These are phyloP conservation scores for Peronosclerospora sorghi DNA, from an alignment of 352 stramenopile genomes.

Conservation along the genomic window DNA sequence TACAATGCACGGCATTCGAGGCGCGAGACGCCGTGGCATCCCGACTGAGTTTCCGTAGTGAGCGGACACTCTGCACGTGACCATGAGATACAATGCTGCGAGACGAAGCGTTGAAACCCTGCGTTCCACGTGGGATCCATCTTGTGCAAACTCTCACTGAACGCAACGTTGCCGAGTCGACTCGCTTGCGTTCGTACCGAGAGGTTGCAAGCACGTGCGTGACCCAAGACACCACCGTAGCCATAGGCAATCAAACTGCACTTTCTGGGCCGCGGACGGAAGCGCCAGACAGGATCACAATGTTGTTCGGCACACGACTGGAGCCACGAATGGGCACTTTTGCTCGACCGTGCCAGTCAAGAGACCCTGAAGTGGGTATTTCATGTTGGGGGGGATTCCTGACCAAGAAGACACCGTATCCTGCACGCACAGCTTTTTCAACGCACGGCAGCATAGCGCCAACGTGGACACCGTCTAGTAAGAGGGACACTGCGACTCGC, in stretches of 20 bases:
- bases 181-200: slow-evolving; percentile 63
- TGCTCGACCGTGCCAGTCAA: slow-evolving; percentile 30
- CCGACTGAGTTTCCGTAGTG: slow-evolving; percentile 44
- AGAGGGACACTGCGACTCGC: slow-evolving; percentile 75
- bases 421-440: too few relatives aligned
- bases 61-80: slow-evolving; percentile 51
- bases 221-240: slow-evolving; percentile 66
- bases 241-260: slow-evolving; percentile 86
- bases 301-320: slow-evolving; percentile 78
- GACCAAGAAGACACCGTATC: slow-evolving; percentile 74
- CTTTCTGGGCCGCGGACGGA: slow-evolving; percentile 62
- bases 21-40: slow-evolving; percentile 18
- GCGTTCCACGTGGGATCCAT: slow-evolving; percentile 59
- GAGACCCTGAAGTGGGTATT: slow-evolving; percentile 75
- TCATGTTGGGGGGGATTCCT: slow-evolving; percentile 89
- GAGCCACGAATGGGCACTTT: slow-evolving; percentile 79
- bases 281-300: slow-evolving; percentile 79
- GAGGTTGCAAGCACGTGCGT: slow-evolving; percentile 82
- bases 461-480: slow-evolving; percentile 77
- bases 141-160: slow-evolving; percentile 81
- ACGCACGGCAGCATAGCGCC: slow-evolving; percentile 86
- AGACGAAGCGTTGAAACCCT: slow-evolving; percentile 69
- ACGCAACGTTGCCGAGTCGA: slow-evolving; percentile 74
- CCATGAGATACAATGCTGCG: too few relatives aligned
- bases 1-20: too few relatives aligned